Conservation (phyloP, 768 basidiomycete species). For the Pulveroboletus sp. region DNA sequence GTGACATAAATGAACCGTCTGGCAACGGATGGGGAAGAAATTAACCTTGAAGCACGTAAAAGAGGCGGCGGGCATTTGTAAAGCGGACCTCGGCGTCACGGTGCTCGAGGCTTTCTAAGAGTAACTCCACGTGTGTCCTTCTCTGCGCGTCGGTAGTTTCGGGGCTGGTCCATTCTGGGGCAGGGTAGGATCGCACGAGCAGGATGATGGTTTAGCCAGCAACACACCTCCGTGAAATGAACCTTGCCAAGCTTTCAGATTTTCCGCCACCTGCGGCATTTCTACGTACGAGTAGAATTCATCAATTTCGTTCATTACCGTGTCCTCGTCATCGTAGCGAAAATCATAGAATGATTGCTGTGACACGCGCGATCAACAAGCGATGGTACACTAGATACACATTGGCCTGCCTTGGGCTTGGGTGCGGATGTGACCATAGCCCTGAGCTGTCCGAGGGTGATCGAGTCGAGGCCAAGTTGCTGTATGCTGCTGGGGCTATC, state of each 20-base stretch:
- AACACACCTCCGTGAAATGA: slow-evolving; percentile 73
- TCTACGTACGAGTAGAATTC: slow-evolving; percentile 99
- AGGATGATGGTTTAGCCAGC: not conserved
- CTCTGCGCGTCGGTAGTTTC: slow-evolving; percentile 56
- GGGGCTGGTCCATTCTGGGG: slow-evolving; percentile 71
- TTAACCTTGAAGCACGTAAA: slow-evolving; percentile 90
- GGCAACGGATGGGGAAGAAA: not conserved
- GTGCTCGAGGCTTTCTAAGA: slow-evolving; percentile 87
- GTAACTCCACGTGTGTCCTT: slow-evolving; percentile 70
- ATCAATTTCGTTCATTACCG: slow-evolving; percentile 92
- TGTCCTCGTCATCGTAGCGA: slow-evolving; percentile 95
- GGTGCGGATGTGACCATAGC: slow-evolving; percentile 65
- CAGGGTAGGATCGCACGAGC: slow-evolving; percentile 1
- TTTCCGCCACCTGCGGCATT: slow-evolving; percentile 86
- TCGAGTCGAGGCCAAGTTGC: slow-evolving; percentile 60
- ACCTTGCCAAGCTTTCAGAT: slow-evolving; percentile 83
- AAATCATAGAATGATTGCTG: slow-evolving; percentile 90
- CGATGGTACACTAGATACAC: slow-evolving; percentile 7
- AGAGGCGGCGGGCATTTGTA: slow-evolving; percentile 79
- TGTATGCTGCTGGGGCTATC: slow-evolving; percentile 28
- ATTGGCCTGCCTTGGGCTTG: slow-evolving; percentile 65
- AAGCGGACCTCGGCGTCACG: slow-evolving; percentile 82
- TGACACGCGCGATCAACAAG: slow-evolving; percentile 22
- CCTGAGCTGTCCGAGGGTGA: slow-evolving; percentile 79
- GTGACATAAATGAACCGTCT: slow-evolving; percentile 9